Conservation (phyloP, 2,329 filamentous ascomycete species). For the Alternaria arborescens region DNA sequence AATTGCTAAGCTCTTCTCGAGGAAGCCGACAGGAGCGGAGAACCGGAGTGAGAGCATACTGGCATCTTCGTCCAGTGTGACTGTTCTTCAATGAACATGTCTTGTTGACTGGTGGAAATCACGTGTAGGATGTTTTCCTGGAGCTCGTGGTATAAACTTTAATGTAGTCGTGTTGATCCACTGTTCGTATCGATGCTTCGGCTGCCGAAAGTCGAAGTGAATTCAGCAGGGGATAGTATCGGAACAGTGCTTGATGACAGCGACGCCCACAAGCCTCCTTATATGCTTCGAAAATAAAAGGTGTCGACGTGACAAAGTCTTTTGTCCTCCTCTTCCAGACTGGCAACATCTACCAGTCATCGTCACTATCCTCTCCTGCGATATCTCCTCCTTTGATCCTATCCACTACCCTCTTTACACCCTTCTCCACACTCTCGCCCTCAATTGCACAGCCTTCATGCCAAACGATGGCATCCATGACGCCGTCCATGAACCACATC, state of each 20-base stretch:
- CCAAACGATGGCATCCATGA: conserved; percentile 35
- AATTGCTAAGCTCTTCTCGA: not conserved
- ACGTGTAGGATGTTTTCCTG: not conserved
- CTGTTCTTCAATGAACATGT: not conserved
- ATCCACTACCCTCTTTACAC: conserved; percentile 34
- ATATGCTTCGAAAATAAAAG: not conserved
- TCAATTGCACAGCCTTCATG: conserved; percentile 34
- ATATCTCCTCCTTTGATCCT: conserved; percentile 38
- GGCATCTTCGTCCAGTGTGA: not conserved
- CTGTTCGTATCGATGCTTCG: not conserved
- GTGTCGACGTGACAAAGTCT: not conserved
- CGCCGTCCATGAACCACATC: conserved; percentile 36
- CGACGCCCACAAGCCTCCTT: not conserved
- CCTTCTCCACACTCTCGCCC: conserved; percentile 33
- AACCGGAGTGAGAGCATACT: not conserved
- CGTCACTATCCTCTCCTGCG: conserved; percentile 31
- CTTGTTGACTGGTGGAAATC: not conserved
- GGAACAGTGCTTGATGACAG: not conserved
- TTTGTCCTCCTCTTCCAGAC: not conserved
- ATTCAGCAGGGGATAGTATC: not conserved
- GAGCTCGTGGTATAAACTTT: not conserved
- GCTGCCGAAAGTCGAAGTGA: not conserved
- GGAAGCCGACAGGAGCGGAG: not conserved
- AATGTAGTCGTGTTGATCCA: not conserved
- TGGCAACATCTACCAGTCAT: conserved; percentile 22